Evolutionary conservation across 805 yeast species (phyloP).

Genomic region (Naumovozyma baii): DNA sequence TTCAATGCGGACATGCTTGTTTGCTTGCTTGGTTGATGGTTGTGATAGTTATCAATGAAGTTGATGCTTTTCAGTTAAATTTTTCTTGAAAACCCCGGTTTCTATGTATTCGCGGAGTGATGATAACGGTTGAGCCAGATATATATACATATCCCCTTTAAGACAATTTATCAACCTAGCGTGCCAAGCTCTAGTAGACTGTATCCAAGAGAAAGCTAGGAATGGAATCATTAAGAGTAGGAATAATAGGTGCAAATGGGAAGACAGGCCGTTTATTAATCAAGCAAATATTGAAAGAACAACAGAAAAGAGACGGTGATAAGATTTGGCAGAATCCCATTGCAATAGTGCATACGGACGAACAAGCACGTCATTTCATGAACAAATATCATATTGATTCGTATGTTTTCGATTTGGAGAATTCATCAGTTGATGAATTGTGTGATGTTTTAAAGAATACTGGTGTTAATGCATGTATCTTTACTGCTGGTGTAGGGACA

Average conservation of each 20-base stretch:
- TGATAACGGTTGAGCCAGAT: background rate
- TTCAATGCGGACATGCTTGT: slow-evolving; percentile 26
- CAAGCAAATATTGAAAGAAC: slow-evolving; percentile 25
- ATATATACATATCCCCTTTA: background rate
- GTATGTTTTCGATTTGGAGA: slow-evolving; percentile 33
- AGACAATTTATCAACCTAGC: too few species aligned
- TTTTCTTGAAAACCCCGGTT: too few species aligned
- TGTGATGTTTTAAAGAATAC: background rate
- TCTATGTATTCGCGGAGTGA: background rate
- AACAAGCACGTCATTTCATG: slow-evolving; percentile 35
- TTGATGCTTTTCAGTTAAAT: too few species aligned
- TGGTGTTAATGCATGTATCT: slow-evolving; percentile 38
- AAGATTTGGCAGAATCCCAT: slow-evolving; percentile 30
- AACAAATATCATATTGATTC: slow-evolving; percentile 31
- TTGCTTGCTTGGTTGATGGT: background rate
- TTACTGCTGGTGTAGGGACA: slow-evolving; percentile 56
- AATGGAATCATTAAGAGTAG: slow-evolving; percentile 24
- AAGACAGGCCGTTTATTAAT: slow-evolving; percentile 42
- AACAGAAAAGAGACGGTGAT: slow-evolving; percentile 10
- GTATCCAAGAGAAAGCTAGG: too few species aligned
- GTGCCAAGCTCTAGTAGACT: too few species aligned
- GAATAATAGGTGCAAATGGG: slow-evolving; percentile 55
- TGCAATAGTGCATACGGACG: slow-evolving; percentile 36
- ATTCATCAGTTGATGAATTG: slow-evolving; percentile 29
- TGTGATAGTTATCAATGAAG: too few species aligned